phyloP scores from a whole-genome alignment of 345 rosid species.

The Leavenworthia alabamica region DNA sequence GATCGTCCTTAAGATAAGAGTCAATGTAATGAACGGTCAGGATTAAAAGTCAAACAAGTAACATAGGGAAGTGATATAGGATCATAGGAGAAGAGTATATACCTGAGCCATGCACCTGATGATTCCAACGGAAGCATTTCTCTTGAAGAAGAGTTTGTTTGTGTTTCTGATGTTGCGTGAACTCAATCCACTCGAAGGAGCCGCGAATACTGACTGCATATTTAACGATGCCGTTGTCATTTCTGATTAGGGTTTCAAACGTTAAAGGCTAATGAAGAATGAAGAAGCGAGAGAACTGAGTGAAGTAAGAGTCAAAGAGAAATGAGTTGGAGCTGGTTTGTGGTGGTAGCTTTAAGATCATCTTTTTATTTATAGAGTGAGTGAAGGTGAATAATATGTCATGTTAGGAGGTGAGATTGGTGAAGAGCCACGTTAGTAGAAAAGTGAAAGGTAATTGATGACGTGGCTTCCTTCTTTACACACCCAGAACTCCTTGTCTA shows the following conservation, averaged over 20 bases:
- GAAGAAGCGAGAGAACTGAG: not conserved
- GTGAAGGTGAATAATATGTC: constrained; percentile 15
- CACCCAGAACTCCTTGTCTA: too few relatives aligned
- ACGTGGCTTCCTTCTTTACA: constrained; percentile 5
- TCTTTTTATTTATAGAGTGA: constrained; percentile 10
- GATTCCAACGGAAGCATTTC: constrained; percentile 24
- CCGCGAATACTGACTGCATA: too few relatives aligned
- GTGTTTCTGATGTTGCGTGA: too few relatives aligned
- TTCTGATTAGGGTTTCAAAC: too few relatives aligned
- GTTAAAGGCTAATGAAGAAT: not conserved
- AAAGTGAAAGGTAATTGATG: not conserved
- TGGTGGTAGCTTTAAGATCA: not conserved
- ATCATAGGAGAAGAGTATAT: too few relatives aligned
- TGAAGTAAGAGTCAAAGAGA: not conserved
- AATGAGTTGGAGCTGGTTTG: constrained; percentile 1
- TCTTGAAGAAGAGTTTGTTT: constrained; percentile 19
- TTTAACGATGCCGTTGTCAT: too few relatives aligned
- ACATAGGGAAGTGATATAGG: not conserved
- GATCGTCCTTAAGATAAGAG: constrained; percentile 10
- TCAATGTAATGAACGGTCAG: not conserved
- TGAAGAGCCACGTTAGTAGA: constrained; percentile 19
- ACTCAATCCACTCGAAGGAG: too few relatives aligned
- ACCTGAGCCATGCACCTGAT: constrained; percentile 46
- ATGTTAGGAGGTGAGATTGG: not conserved
- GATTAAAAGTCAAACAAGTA: not conserved